phyloP scores from a whole-genome alignment of 495 filamentous ascomycete species.

The Platismatia glauca region DNA sequence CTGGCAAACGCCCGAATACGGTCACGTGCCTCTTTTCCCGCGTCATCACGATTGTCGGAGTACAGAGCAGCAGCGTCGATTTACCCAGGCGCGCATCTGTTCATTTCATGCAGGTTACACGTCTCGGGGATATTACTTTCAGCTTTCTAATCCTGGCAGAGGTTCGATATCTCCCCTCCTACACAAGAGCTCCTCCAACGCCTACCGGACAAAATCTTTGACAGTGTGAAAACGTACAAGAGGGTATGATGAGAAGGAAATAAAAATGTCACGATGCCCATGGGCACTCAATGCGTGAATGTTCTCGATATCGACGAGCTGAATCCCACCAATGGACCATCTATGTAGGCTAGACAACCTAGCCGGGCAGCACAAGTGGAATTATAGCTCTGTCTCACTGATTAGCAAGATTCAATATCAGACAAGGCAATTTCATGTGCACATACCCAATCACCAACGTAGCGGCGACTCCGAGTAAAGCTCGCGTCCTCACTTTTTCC shows the following conservation, averaged over 20 bases:
- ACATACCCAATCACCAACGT: slow-evolving; percentile 85
- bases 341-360: slow-evolving; percentile 17
- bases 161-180: not conserved
- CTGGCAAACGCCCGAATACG: not conserved
- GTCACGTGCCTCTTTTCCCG: not conserved
- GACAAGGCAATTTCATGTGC: not conserved
- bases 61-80: not conserved
- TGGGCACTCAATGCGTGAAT: not conserved
- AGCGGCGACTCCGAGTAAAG: slow-evolving; percentile 73
- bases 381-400: slow-evolving; percentile 40
- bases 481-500: slow-evolving; percentile 73
- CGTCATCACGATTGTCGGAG: not conserved
- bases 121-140: slow-evolving; percentile 10
- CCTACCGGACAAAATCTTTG: not conserved
- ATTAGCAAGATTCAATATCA: slow-evolving; percentile 11
- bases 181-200: slow-evolving; percentile 8
- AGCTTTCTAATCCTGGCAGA: slow-evolving; percentile 2
- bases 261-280: not conserved
- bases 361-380: slow-evolving; percentile 34
- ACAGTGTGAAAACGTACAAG: slow-evolving; percentile 5
- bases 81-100: too few relatives aligned
- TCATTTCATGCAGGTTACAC: not conserved
- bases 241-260: slow-evolving; percentile 11
- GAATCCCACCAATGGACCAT: not conserved
- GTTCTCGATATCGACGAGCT: not conserved